Conservation (phyloP, 441 rosid genomes). For the Pelargonium australe region DNA sequence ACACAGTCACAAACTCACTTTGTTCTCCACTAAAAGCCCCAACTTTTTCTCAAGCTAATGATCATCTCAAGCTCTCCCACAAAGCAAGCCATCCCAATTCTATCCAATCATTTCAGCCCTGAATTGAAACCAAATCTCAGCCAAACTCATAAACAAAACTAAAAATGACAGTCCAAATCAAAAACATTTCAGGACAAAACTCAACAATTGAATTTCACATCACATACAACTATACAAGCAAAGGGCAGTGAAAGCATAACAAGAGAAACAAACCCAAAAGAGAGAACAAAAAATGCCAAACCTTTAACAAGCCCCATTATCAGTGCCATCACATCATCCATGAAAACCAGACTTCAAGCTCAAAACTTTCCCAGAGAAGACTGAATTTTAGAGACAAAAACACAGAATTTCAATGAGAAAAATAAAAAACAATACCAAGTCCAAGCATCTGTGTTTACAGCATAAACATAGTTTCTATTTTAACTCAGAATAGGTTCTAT, state of each 20-base stretch:
- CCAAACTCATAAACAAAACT: slow-evolving; percentile 5
- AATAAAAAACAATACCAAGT: too few species aligned
- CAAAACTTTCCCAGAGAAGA: background rate
- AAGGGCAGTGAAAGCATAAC: background rate
- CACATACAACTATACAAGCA: background rate
- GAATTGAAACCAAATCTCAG: slow-evolving; percentile 2
- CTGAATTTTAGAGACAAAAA: too few species aligned
- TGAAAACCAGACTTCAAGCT: background rate
- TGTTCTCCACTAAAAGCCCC: background rate
- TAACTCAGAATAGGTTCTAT: too few species aligned
- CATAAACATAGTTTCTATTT: too few species aligned
- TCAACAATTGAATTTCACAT: background rate
- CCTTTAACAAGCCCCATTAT: slow-evolving; percentile 24
- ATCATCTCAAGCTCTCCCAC: background rate
- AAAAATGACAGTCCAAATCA: slow-evolving; percentile 9
- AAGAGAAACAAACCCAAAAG: background rate
- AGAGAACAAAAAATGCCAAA: background rate
- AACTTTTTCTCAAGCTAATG: background rate
- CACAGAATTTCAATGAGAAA: too few species aligned
- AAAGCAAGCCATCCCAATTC: slow-evolving; percentile 4
- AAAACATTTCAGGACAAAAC: slow-evolving; percentile 8
- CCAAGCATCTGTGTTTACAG: too few species aligned
- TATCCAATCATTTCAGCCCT: slow-evolving; percentile 1
- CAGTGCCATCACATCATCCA: slow-evolving; percentile 6
- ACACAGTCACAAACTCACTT: background rate